Base-by-base conservation (phyloP, 352 stramenopile genomes). In the Phytophthora meadii region DNA sequence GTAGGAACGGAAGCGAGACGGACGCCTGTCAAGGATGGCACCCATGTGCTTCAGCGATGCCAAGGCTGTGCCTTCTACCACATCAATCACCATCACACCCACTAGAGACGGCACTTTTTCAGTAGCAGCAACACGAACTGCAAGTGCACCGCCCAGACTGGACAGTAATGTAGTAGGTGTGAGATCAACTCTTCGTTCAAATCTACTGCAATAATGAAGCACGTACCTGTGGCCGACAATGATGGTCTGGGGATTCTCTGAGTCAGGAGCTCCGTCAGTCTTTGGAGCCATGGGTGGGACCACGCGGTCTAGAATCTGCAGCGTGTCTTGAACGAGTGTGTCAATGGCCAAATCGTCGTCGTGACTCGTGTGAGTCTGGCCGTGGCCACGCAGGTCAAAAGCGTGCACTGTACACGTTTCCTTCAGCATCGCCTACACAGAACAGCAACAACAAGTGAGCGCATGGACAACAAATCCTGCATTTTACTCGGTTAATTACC, bases 41-140 rank as follows among this genome's bases (percentile, higher is more conserved):
- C 90, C 76, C 90, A 97, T 97, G 70, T 95, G 84, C 42, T 79
- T 72, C 10, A 97, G 73, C 7, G 90, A 93, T n/a, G 88, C 87
- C 14, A 96, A 70, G 5, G 90, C 88, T 6, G 90, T 96, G 44
- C 88, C 88, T 54, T 97, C 90, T 8, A 97, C 90, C 7, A 97
- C 90, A 61, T 97, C 90, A 42, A 97, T 87, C 36, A 97, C 88
- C 76, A 97, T 92, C 2, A 95, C 77, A 14, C 90, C 90, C 10
- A 85, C 80, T 9, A 97, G 68, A 3, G 83, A 89, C 14, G 65
- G 50, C 22, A 95, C 74, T 24, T 84, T 73, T 27, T 79, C 66
- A 5, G 79, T 81, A 1, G 80, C 82, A 1, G 80, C 84, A 12
- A 93, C 84, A 14, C 88, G 84, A 27, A 96, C 88, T 11, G 82